Evolutionary conservation across 2,329 filamentous ascomycete species (phyloP), one percentile per base, ranked within the genome.

Genomic region (Phialocephala sp.): DNA sequence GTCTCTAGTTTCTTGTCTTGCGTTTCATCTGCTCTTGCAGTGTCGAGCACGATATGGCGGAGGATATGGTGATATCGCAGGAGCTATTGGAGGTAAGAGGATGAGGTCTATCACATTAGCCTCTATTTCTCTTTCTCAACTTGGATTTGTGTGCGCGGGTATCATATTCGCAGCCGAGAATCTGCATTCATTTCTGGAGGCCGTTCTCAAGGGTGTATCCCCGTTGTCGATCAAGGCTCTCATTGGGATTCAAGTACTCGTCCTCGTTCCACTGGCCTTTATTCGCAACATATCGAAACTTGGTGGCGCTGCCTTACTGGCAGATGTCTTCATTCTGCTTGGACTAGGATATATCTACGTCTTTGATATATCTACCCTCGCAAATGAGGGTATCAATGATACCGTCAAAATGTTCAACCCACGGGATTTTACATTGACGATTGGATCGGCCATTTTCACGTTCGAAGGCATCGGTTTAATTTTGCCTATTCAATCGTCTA

Each of bases 401-500:
- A 93, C 97, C 74, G 87, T 90, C 70, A 84, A 90, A n/a, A 59
- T 69, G 73, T 97, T 98, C 84, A 98, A 98, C 81, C 80, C 90
- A 50, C 87, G 90, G 66, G 90, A 92, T 77, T 98, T 94, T 94
- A 97, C 94, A 0, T 85, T 98, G 5, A 97, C 98, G 78, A 97
- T 98, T 73, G 95, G 94, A 67, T 98, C 94, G 0, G 94, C 94
- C 36, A 97, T 98, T 77, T 98, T 98, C 81, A 97, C 95, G 0
- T 98, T 97, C 76, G 94, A 98, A 77, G 94, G 94, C 35, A 94
- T 98, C 66, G 94, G 94, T 14, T 87, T 98, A 55, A 95, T 98
- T 78, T 97, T 98, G 67, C 94, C 95, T 0, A 97, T 98, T 66
- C 95, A 98, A 78, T 93, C 94, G 72, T 95, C 93, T 27, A 98